Percentiles rank a stretch among this genome's conserved stretches.
These are phyloP conservation scores for Oemleria cerasiformis DNA, from an alignment of 306 rosid species.

Conservation along the genomic window DNA sequence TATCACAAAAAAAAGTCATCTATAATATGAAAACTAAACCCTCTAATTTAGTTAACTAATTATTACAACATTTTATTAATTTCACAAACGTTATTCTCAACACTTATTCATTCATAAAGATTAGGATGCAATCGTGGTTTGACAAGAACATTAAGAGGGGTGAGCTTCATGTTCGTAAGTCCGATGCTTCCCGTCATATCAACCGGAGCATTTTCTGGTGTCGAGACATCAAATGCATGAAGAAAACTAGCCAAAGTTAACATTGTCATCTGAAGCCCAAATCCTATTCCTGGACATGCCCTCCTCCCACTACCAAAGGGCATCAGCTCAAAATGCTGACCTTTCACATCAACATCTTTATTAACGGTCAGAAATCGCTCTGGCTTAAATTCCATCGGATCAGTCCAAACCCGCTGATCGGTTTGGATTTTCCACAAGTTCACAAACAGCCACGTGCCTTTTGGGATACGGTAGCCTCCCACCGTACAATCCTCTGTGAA, in stretches of 20 bases:
- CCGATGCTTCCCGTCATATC: constrained; percentile 50
- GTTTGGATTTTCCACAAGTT: constrained; percentile 56
- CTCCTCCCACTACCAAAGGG: constrained; percentile 69
- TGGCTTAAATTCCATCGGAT: constrained; percentile 51
- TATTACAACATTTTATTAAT: too few species aligned
- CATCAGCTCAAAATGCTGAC: constrained; percentile 41
- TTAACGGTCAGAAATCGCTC: constrained; percentile 52
- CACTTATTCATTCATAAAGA: constrained; percentile 12
- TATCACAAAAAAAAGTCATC: too few species aligned
- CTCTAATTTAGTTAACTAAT: too few species aligned
- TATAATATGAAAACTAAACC: too few species aligned
- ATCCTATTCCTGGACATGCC: constrained; percentile 39
- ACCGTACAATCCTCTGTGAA: constrained; percentile 42
- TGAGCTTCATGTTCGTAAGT: constrained; percentile 33
- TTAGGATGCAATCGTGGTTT: constrained; percentile 39
- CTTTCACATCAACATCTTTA: constrained; percentile 40
- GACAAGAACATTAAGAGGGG: constrained; percentile 47
- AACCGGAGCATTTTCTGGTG: constrained; percentile 19
- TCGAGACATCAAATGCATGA: constrained; percentile 46
- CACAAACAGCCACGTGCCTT: constrained; percentile 41
- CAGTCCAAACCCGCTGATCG: constrained; percentile 44
- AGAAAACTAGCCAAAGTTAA: constrained; percentile 40
- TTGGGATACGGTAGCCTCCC: constrained; percentile 34
- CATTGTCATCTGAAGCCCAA: constrained; percentile 37
- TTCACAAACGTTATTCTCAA: too few species aligned